Evolutionary conservation across 352 stramenopile species (phyloP).

Genomic region (Globisporangium abappressorium): DNA sequence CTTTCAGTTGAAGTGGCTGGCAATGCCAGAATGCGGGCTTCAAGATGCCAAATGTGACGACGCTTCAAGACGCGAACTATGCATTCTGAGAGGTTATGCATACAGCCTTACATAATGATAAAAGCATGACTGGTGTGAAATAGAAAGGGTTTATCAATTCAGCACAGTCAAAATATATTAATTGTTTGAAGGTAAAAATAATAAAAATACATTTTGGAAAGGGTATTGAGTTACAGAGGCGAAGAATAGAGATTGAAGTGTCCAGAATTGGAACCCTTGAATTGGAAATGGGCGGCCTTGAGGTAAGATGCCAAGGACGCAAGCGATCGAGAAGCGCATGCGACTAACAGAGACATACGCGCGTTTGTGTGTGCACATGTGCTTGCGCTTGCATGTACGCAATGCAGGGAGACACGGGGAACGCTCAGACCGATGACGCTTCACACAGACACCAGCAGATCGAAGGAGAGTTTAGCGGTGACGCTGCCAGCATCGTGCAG

Average conservation of each 20-base stretch:
- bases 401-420: slow-evolving; percentile 3
- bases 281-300: slow-evolving; percentile 6
- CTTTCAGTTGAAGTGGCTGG: too few species aligned
- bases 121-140: neutral
- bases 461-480: slow-evolving; percentile 14
- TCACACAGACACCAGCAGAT: neutral
- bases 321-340: neutral
- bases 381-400: neutral
- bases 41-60: too few species aligned
- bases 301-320: slow-evolving; percentile 4
- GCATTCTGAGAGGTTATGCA: neutral
- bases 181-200: neutral
- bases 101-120: neutral
- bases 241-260: neutral
- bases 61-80: neutral
- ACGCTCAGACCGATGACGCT: slow-evolving; percentile 3
- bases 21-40: too few species aligned
- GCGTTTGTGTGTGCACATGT: neutral
- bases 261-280: slow-evolving; percentile 5
- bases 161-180: neutral
- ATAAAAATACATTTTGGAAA: neutral
- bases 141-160: too few species aligned
- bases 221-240: neutral
- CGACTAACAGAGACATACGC: neutral
- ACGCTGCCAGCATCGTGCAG: slow-evolving; percentile 31